Conservation (phyloP, 2,329 filamentous ascomycete genomes). For the Exophiala spinifera region DNA sequence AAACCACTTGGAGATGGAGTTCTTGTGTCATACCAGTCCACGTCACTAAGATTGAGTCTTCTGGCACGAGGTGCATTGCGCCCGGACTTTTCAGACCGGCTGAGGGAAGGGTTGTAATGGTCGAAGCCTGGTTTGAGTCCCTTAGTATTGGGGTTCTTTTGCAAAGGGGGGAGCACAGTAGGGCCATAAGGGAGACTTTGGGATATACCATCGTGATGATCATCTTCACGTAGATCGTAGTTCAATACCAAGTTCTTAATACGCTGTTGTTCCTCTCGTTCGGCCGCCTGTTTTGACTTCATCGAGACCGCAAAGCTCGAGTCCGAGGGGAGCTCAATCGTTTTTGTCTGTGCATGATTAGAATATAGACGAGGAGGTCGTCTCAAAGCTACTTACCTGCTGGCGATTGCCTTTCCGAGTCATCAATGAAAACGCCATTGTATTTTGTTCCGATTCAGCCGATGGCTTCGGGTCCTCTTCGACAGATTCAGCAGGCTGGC, state of each 20-base stretch:
- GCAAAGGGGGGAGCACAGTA: constrained; percentile 35
- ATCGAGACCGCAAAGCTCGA: constrained; percentile 94
- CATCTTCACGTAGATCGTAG: constrained; percentile 84
- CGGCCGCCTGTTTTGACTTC: constrained; percentile 91
- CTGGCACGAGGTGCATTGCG: constrained; percentile 76
- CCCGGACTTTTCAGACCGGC: constrained; percentile 53
- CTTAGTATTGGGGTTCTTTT: constrained; percentile 36
- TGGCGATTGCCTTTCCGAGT: constrained; percentile 96
- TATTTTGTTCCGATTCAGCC: constrained; percentile 44
- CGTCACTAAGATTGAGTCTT: constrained; percentile 91
- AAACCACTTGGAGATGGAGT: constrained; percentile 2
- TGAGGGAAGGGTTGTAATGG: constrained; percentile 39
- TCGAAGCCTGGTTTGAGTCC: constrained; percentile 37
- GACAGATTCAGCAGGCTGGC: constrained; percentile 53
- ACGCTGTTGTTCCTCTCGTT: constrained; percentile 92
- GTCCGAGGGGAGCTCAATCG: constrained; percentile 79
- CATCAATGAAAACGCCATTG: constrained; percentile 95
- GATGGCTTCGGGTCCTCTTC: constrained; percentile 31
- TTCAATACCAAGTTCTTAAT: constrained; percentile 98
- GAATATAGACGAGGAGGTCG: neutral
- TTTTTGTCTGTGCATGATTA: constrained; percentile 66
- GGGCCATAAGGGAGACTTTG: constrained; percentile 37
- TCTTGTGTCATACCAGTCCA: constrained; percentile 76
- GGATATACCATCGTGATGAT: constrained; percentile 72
- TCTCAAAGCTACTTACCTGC: constrained; percentile 59